Evolutionary conservation across 2,329 filamentous ascomycete species (phyloP).

Genomic region (Onygena corvina): DNA sequence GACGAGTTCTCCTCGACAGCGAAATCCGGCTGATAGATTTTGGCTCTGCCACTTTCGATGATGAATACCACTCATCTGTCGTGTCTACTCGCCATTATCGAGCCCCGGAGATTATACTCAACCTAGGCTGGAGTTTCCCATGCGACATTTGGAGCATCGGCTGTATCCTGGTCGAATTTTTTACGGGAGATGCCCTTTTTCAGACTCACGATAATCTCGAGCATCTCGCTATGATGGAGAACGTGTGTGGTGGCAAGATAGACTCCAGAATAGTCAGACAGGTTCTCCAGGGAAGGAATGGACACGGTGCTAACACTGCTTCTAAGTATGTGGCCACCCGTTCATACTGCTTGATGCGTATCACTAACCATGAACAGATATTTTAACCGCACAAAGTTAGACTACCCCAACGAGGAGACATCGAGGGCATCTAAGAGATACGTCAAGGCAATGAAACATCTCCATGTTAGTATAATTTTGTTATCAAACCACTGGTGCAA

Average conservation of each 20-base stretch:
- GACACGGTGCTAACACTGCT: constrained; percentile 41
- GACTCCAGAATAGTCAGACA: constrained; percentile 44
- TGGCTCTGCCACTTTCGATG: constrained; percentile 55
- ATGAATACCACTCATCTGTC: constrained; percentile 57
- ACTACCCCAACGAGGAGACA: constrained; percentile 53
- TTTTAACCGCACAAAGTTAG: constrained; percentile 45
- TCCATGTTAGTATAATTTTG: constrained; percentile 39
- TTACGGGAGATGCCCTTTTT: constrained; percentile 55
- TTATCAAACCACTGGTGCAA: not conserved
- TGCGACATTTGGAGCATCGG: constrained; percentile 61
- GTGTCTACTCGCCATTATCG: constrained; percentile 56
- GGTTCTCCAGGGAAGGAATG: constrained; percentile 39
- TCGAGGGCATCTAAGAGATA: constrained; percentile 53
- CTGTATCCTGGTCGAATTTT: constrained; percentile 57
- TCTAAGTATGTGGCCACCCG: constrained; percentile 40
- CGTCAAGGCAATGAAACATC: constrained; percentile 55
- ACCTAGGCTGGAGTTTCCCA: constrained; percentile 55
- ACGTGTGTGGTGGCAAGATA: constrained; percentile 46
- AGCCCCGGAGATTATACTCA: constrained; percentile 55
- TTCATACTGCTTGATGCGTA: constrained; percentile 13
- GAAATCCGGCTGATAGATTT: constrained; percentile 58
- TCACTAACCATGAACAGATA: constrained; percentile 37
- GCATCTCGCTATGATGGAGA: constrained; percentile 59
- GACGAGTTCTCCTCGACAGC: constrained; percentile 51
- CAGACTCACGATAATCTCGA: constrained; percentile 58